Evolutionary conservation across 495 filamentous ascomycete genomes (phyloP).

Genomic region (Neurospora pannonica): DNA sequence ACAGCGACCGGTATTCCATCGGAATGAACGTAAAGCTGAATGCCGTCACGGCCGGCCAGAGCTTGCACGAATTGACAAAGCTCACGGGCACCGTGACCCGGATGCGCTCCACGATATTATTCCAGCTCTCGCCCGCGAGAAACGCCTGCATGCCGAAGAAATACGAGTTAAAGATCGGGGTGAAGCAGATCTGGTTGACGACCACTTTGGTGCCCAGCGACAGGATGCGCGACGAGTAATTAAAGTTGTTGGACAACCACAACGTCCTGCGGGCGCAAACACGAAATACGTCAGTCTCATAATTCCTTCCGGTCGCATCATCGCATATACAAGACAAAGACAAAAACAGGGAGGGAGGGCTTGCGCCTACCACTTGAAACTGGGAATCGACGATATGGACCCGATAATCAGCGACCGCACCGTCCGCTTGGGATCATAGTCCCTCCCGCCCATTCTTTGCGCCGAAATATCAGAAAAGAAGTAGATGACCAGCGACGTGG

Average conservation of each 20-base stretch:
- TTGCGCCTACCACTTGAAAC: slow-evolving; percentile 60
- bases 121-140: slow-evolving; percentile 46
- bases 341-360: slow-evolving; percentile 4
- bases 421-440: slow-evolving; percentile 64
- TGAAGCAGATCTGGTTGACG: slow-evolving; percentile 75
- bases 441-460: slow-evolving; percentile 50
- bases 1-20: slow-evolving; percentile 67
- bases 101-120: slow-evolving; percentile 59
- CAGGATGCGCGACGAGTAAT: slow-evolving; percentile 60
- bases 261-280: slow-evolving; percentile 52
- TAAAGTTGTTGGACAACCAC: slow-evolving; percentile 70
- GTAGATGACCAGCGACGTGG: slow-evolving; percentile 68
- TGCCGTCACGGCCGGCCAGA: slow-evolving; percentile 85
- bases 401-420: slow-evolving; percentile 66
- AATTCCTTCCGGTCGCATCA: background rate
- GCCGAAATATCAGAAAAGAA: slow-evolving; percentile 71
- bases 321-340: background rate
- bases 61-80: slow-evolving; percentile 69
- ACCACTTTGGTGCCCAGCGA: slow-evolving; percentile 66
- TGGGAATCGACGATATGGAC: slow-evolving; percentile 59
- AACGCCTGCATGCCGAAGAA: slow-evolving; percentile 81
- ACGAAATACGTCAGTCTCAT: background rate
- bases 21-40: slow-evolving; percentile 79
- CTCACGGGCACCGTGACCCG: slow-evolving; percentile 67
- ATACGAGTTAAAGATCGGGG: slow-evolving; percentile 80